Evolutionary conservation across 2,329 filamentous ascomycete genomes (phyloP), one percentile per base, ranked within the genome.

Genomic region (Monosporascus sp.): DNA sequence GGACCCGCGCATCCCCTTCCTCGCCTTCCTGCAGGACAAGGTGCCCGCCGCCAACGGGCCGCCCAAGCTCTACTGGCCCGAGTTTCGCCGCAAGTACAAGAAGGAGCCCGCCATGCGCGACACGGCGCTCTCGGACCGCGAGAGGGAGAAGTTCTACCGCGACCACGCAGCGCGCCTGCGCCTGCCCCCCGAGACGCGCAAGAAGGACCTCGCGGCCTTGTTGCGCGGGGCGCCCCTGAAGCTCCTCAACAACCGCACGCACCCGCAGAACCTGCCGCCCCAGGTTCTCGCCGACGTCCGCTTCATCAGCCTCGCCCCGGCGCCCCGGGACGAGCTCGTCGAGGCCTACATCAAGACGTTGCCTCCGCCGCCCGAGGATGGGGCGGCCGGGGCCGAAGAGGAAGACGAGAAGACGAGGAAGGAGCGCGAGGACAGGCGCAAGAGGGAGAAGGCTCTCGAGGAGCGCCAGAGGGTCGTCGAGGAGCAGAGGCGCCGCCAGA

Each of bases 61-160:
- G 31, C 87, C 90, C 0, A 97, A 96, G 72, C 79, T 99, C 1
- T 99, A 96, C 76, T 99, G 94, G 94, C 87, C 90, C 0, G 94
- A 99, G 68, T 99, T 99, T 72, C 90, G 89, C 63, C 80, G 94
- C 37, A 99, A 97, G 67, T 94, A 84, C 71, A 88, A 87, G 59
- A 92, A 88, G 59, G 91, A 96, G 58, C 70, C 81, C 0, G 81
- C 85, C 50, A 91, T 99, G 88, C 88, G 86, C 55, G 88, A 93
- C 54, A 75, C 82, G 31, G 81, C 78, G 49, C 75, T 92, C 24
- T 73, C 76, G 37, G 90, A 93, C 63, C 90, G 87, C 68, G 89
- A 93, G 50, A 80, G 87, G 37, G 90, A 95, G 66, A 91, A 88
- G 70, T 76, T 83, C 50, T 95, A 93, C 66, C 80, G 89, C 52